These are phyloP conservation scores for Pythium folliculosum DNA, from an alignment of 352 stramenopile species.

Conservation along the genomic window DNA sequence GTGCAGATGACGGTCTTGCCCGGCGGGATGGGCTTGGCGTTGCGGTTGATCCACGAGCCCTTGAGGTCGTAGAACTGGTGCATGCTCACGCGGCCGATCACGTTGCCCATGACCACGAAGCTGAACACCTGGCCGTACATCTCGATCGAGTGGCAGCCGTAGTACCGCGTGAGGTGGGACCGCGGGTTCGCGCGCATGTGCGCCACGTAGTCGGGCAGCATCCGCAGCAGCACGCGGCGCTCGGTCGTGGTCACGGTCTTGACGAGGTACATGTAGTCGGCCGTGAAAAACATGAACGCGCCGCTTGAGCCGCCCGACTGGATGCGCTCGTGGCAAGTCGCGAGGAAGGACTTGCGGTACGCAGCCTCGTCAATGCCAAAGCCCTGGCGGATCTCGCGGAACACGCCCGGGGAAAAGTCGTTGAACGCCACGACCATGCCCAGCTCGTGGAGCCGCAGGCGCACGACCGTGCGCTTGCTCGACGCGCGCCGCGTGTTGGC, in stretches of 20 bases:
- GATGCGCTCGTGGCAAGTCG: constrained; percentile 84
- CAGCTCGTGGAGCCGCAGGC: constrained; percentile 76
- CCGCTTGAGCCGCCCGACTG: constrained; percentile 82
- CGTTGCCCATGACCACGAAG: constrained; percentile 93
- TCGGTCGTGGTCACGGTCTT: constrained; percentile 86
- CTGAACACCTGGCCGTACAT: constrained; percentile 89
- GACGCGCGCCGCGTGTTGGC: constrained; percentile 60
- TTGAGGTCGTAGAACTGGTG: constrained; percentile 92
- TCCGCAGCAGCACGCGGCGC: constrained; percentile 73
- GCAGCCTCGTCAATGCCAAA: constrained; percentile 76
- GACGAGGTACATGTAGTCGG: constrained; percentile 86
- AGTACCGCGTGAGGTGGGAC: constrained; percentile 88
- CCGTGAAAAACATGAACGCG: constrained; percentile 92
- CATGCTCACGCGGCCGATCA: constrained; percentile 80
- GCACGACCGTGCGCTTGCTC: constrained; percentile 53
- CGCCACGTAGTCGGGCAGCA: constrained; percentile 81
- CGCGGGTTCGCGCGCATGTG: constrained; percentile 82
- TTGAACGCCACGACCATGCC: constrained; percentile 82
- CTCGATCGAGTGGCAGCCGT: constrained; percentile 87
- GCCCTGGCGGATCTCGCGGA: constrained; percentile 77
- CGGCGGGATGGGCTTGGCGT: constrained; percentile 73
- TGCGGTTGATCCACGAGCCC: constrained; percentile 86
- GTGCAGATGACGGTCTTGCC: constrained; percentile 86
- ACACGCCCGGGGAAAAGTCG: constrained; percentile 70
- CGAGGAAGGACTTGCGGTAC: constrained; percentile 80